These are phyloP conservation scores for Ceratocystis destructans DNA, from an alignment of 2,329 filamentous ascomycete species.

Conservation along the genomic window DNA sequence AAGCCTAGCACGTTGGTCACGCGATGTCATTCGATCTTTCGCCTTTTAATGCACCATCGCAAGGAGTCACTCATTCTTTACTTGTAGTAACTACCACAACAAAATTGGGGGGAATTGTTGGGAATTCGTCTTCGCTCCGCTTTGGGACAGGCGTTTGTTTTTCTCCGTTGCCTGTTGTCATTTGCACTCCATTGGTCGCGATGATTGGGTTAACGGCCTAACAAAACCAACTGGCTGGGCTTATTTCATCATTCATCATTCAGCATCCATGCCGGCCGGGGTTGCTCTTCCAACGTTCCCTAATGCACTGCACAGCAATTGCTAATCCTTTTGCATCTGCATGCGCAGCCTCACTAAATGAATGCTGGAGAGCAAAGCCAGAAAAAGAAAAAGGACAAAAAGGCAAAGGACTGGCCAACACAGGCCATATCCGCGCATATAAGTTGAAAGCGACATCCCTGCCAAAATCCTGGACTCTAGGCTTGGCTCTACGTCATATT, in stretches of 20 bases:
- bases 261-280: background rate
- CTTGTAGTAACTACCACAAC: background rate
- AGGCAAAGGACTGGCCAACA: background rate
- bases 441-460: background rate
- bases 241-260: background rate
- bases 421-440: background rate
- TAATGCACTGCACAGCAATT: background rate
- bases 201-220: background rate
- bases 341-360: background rate
- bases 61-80: background rate
- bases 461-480: background rate
- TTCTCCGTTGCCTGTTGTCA: background rate
- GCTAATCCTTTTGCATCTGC: background rate
- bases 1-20: slow-evolving; percentile 11
- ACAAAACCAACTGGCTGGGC: background rate
- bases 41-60: background rate
- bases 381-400: background rate
- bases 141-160: background rate
- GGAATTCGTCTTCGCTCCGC: background rate
- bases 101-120: background rate
- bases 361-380: too few relatives aligned
- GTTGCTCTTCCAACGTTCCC: background rate
- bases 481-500: background rate
- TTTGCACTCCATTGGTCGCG: background rate
- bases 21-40: slow-evolving; percentile 17